These are phyloP conservation scores for Apostasia shenzhenica DNA, from an alignment of 106 monocot genomes.

Conservation along the genomic window DNA sequence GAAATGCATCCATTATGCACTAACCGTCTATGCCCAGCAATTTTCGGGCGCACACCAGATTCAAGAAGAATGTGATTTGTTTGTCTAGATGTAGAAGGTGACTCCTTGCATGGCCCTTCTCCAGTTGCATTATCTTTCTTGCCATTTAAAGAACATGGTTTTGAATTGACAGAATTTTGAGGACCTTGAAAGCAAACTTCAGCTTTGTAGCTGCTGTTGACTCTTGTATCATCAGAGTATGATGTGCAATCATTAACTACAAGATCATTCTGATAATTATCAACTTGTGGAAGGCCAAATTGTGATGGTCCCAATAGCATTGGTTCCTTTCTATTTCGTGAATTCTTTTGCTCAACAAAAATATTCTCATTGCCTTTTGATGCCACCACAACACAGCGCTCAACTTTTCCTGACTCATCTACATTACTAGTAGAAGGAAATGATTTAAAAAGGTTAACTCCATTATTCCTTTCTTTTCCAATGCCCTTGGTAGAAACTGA, in stretches of 20 bases:
- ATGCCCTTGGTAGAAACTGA: not conserved
- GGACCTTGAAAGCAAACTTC: not conserved
- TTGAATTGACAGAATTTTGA: not conserved
- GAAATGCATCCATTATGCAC: slow-evolving; percentile 61
- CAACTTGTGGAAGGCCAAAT: not conserved
- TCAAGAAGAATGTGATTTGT: not conserved
- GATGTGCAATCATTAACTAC: slow-evolving; percentile 9
- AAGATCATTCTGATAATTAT: slow-evolving; percentile 2
- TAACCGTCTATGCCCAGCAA: slow-evolving; percentile 28
- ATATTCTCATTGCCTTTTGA: slow-evolving; percentile 22
- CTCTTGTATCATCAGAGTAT: not conserved
- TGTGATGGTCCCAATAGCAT: not conserved
- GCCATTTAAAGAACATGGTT: not conserved
- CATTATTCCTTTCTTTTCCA: not conserved
- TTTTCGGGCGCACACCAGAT: slow-evolving; percentile 8
- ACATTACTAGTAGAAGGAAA: not conserved
- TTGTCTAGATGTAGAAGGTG: not conserved
- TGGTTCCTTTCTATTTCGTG: slow-evolving; percentile 5
- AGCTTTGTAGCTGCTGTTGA: not conserved
- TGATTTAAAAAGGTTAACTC: not conserved
- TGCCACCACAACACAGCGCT: not conserved
- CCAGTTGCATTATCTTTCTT: slow-evolving; percentile 8
- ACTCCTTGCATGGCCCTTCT: not conserved
- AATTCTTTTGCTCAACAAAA: slow-evolving; percentile 12
- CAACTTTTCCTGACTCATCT: not conserved